These are phyloP conservation scores for Umbelopsis sp. DNA, from an alignment of 192 early-diverging fungal species.

Conservation along the genomic window DNA sequence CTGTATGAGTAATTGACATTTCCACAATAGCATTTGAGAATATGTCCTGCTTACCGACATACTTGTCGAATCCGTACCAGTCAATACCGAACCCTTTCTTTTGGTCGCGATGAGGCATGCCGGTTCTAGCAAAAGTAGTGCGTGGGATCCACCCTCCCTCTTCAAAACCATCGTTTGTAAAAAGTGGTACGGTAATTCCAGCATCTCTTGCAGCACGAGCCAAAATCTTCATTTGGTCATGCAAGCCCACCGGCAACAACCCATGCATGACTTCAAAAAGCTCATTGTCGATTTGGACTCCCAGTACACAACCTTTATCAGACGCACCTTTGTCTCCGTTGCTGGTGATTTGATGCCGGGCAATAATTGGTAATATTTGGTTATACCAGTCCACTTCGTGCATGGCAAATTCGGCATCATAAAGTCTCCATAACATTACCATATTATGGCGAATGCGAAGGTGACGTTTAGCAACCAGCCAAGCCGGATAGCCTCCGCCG, in stretches of 20 bases:
- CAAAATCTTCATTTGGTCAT: conserved; percentile 81
- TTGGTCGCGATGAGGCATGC: conserved; percentile 28
- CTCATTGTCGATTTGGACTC: conserved; percentile 85
- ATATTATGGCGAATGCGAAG: conserved; percentile 74
- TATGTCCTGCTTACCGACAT: conserved; percentile 53
- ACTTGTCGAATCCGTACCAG: conserved; percentile 83
- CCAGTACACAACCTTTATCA: conserved; percentile 70
- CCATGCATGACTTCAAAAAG: conserved; percentile 60
- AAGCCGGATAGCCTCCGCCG: conserved; percentile 75
- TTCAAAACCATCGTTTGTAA: conserved; percentile 84
- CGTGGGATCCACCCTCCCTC: conserved; percentile 62
- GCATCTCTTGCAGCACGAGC: conserved; percentile 76
- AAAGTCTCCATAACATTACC: conserved; percentile 65
- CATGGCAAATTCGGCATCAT: conserved; percentile 68
- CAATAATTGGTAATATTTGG: conserved; percentile 75
- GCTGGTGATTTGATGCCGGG: conserved; percentile 75
- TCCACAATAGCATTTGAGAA: background rate
- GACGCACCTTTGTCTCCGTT: conserved; percentile 29
- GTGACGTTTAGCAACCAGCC: conserved; percentile 75
- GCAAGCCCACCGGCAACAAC: conserved; percentile 71
- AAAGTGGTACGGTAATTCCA: conserved; percentile 79
- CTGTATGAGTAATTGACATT: background rate
- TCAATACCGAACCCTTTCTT: conserved; percentile 70
- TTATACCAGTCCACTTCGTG: conserved; percentile 78
- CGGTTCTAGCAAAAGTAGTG: background rate